These are phyloP conservation scores for Citeromyces siamensis DNA, from an alignment of 1,139 yeast species.

Conservation along the genomic window DNA sequence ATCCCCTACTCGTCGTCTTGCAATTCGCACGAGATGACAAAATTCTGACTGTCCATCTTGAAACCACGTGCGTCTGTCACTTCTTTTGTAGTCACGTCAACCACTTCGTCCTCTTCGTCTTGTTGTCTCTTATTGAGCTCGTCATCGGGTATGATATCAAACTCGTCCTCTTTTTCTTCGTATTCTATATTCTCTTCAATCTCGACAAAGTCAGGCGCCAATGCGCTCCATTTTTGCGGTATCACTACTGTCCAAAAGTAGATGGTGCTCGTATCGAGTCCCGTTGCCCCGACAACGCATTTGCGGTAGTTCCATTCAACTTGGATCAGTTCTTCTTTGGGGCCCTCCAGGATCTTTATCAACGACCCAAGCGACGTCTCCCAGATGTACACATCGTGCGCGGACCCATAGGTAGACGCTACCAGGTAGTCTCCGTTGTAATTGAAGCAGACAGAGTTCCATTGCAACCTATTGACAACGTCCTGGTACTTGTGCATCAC, in stretches of 20 bases:
- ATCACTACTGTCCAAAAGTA: constrained; percentile 76
- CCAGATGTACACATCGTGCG: constrained; percentile 89
- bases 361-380: constrained; percentile 82
- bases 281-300: constrained; percentile 78
- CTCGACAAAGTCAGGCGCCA: constrained; percentile 95
- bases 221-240: constrained; percentile 93
- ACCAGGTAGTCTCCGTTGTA: constrained; percentile 76
- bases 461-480: constrained; percentile 76
- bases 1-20: not conserved
- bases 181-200: constrained; percentile 87
- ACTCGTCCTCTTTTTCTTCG: constrained; percentile 84
- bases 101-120: constrained; percentile 52
- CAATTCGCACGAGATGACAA: constrained; percentile 4
- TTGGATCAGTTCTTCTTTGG: constrained; percentile 76
- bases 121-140: constrained; percentile 46
- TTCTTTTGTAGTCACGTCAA: constrained; percentile 60
- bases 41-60: not conserved
- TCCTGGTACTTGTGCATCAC: constrained; percentile 82
- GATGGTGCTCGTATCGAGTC: constrained; percentile 74
- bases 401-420: constrained; percentile 81
- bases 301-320: constrained; percentile 76
- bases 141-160: constrained; percentile 65
- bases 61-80: constrained; percentile 60
- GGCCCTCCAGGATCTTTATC: constrained; percentile 83
- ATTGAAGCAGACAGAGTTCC: constrained; percentile 75